phyloP scores from a whole-genome alignment of 805 yeast genomes.

The Candida sanyiensis region DNA sequence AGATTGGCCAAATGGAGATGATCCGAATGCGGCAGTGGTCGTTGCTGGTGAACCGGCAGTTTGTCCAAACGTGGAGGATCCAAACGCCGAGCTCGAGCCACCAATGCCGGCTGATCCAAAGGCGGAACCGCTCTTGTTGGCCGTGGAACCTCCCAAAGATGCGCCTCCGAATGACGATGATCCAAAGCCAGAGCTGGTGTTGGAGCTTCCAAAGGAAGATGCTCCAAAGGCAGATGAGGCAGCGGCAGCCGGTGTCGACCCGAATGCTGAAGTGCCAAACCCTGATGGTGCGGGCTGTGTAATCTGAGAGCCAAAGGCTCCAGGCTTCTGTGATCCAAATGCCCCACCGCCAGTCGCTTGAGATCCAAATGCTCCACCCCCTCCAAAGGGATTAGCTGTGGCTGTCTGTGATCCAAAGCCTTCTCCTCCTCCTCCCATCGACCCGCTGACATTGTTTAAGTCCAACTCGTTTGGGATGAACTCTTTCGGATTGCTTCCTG shows the following conservation, averaged over 20 bases:
- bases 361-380: slow-evolving; percentile 9
- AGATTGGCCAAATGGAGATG: slow-evolving; percentile 19
- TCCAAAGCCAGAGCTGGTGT: slow-evolving; percentile 5
- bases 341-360: slow-evolving; percentile 3
- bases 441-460: slow-evolving; percentile 13
- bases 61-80: slow-evolving; percentile 2
- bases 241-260: slow-evolving; percentile 2
- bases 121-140: too few species aligned
- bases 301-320: neutral
- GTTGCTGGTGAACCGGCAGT: slow-evolving; percentile 6
- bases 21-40: slow-evolving; percentile 12
- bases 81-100: too few species aligned
- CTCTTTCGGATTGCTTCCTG: slow-evolving; percentile 24
- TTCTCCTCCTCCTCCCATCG: neutral
- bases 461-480: slow-evolving; percentile 33
- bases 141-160: slow-evolving; percentile 16
- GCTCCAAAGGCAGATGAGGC: slow-evolving; percentile 13
- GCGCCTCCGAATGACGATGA: slow-evolving; percentile 11
- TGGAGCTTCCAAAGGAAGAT: slow-evolving; percentile 6
- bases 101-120: slow-evolving; percentile 1
- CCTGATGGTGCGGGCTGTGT: too few species aligned
- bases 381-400: neutral
- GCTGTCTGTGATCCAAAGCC: neutral
- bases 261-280: slow-evolving; percentile 2
- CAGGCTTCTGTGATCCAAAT: slow-evolving; percentile 1